Percentiles rank a stretch among this genome's conserved stretches.
phyloP scores from a whole-genome alignment of 1,284 basidiomycete species.

The Chiua sp. region DNA sequence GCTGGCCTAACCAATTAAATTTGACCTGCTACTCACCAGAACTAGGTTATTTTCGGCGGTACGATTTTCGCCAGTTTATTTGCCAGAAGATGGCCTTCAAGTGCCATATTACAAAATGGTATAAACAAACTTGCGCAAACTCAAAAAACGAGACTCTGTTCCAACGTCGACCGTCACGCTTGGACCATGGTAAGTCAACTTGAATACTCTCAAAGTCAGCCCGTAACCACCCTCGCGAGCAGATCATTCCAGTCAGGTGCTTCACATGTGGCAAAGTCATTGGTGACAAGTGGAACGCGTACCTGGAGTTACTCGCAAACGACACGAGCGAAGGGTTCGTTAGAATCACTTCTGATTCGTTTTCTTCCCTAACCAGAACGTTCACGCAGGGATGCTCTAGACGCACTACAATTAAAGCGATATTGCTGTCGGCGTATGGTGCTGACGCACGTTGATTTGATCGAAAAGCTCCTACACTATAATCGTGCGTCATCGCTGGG shows the following conservation, averaged over 20 bases:
- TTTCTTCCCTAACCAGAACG: neutral
- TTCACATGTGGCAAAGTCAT: slow-evolving; percentile 96
- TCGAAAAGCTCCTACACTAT: slow-evolving; percentile 95
- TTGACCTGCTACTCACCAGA: too few relatives aligned
- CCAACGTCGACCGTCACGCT: too few relatives aligned
- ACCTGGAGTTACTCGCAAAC: slow-evolving; percentile 78
- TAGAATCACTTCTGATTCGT: neutral
- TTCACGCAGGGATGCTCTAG: slow-evolving; percentile 85
- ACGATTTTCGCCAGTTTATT: too few relatives aligned
- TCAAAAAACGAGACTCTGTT: too few relatives aligned
- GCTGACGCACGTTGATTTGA: slow-evolving; percentile 95
- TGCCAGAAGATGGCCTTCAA: too few relatives aligned
- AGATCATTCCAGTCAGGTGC: slow-evolving; percentile 89
- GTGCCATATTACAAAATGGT: too few relatives aligned
- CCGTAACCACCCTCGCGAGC: neutral
- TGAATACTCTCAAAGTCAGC: neutral
- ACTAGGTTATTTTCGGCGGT: too few relatives aligned
- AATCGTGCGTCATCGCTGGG: slow-evolving; percentile 75
- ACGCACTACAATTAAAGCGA: slow-evolving; percentile 88
- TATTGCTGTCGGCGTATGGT: slow-evolving; percentile 99
- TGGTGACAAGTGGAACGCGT: slow-evolving; percentile 91
- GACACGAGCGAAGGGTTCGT: slow-evolving; percentile 88
- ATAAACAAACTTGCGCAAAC: too few relatives aligned
- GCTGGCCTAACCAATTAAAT: too few relatives aligned
- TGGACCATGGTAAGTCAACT: slow-evolving; percentile 29